Base-by-base conservation (phyloP, 2,329 filamentous ascomycete genomes). In the Pseudonectria foliicola region DNA sequence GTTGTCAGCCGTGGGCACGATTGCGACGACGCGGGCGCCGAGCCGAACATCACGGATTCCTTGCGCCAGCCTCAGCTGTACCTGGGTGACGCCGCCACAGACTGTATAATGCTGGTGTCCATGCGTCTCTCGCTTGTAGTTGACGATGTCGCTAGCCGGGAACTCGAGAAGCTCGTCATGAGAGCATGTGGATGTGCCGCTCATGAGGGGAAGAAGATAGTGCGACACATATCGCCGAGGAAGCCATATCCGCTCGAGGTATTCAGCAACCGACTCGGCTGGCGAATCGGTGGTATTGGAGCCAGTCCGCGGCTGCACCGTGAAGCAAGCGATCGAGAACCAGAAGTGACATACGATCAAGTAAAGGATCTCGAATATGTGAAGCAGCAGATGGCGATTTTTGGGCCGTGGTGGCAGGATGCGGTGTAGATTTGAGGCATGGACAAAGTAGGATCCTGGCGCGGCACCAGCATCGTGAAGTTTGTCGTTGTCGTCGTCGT, bases 201-300 rank as follows among this genome's bases (percentile, higher is more conserved):
- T 69, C 26, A 79, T 61, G 5, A 76, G 56, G 0, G 75, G 75
- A 0, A 77, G 54, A 7, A 79, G 49, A 44, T 77, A 77, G 24
- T 64, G 61, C 3, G 56, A 52, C 4, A 60, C 47, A 36, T 73
- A 77, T 18, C 63, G 61, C 6, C 50, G 54, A 0, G 74, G 72
- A 1, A 75, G 49, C 32, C 60, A 54, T 4, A 71, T 70, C n/a
- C 74, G 59, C n/a, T 52, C 36, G 6, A 73, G 45, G 40, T 78
- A 79, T 25, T 67, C 54, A 12, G 51, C 61, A 1, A 77, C 43
- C 0, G 69, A 63, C 43, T 78, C 73, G 13, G 34, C 21, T 2
- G 30, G n/a, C n/a, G n/a, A n/a, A n/a, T n/a, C n/a, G n/a, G n/a
- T n/a, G n/a, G n/a, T n/a, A n/a, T n/a, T 16, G 3, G 33, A 18